Conservation (phyloP, 2,329 filamentous ascomycete species). For the Plenodomus tracheiphilus region DNA sequence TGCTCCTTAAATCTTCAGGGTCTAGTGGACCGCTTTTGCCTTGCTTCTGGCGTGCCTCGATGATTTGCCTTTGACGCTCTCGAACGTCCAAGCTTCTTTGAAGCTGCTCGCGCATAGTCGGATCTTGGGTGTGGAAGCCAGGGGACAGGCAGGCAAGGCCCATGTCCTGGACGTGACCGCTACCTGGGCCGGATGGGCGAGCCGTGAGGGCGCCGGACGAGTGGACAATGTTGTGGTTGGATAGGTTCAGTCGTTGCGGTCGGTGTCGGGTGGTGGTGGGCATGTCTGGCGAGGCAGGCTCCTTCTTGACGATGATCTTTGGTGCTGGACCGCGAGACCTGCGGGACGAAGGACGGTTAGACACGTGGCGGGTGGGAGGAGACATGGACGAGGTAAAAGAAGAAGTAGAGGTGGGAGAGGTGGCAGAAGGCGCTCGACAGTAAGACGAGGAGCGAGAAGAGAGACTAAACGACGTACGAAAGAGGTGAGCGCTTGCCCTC, state of each 20-base stretch:
- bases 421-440: constrained; percentile 26
- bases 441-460: constrained; percentile 31
- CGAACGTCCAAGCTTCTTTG: constrained; percentile 91
- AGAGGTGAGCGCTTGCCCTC: constrained; percentile 59
- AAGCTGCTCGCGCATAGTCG: constrained; percentile 93
- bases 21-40: constrained; percentile 52
- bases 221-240: constrained; percentile 53
- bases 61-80: constrained; percentile 92
- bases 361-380: constrained; percentile 28
- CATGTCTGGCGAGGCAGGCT: constrained; percentile 83
- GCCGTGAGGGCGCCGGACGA: constrained; percentile 57
- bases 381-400: constrained; percentile 27
- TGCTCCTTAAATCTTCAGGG: constrained; percentile 36
- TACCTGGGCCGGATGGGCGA: constrained; percentile 73
- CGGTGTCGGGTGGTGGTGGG: constrained; percentile 72
- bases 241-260: constrained; percentile 77
- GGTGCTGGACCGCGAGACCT: constrained; percentile 62
- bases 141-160: constrained; percentile 93
- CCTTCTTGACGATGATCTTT: constrained; percentile 95
- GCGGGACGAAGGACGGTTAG: constrained; percentile 47
- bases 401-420: constrained; percentile 20
- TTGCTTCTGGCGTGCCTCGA: constrained; percentile 89
- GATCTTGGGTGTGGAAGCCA: constrained; percentile 93
- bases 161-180: constrained; percentile 81
- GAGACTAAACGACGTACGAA: constrained; percentile 50